Conservation (phyloP, 805 yeast species). For the Ogataea zsoltii region DNA sequence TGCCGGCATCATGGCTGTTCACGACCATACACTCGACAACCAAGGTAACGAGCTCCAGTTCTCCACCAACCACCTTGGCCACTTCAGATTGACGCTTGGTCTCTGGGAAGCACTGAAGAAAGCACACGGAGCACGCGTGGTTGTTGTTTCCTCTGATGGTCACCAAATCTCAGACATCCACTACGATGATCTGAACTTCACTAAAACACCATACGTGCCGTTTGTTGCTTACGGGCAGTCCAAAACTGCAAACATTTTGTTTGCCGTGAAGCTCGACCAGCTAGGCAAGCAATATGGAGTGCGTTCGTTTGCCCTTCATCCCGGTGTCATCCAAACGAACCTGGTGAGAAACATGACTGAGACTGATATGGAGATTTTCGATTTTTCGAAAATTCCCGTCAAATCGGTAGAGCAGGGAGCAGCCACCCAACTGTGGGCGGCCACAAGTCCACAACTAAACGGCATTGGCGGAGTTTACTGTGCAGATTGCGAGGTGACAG, state of each 20-base stretch:
- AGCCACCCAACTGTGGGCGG: constrained; percentile 4
- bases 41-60: constrained; percentile 7
- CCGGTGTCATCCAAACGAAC: background rate
- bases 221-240: constrained; percentile 4
- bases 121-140: constrained; percentile 7
- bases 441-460: constrained; percentile 3
- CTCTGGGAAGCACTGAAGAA: background rate
- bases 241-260: background rate
- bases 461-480: constrained; percentile 7
- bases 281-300: background rate
- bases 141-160: background rate
- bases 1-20: constrained; percentile 8
- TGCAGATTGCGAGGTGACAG: background rate
- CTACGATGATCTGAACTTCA: constrained; percentile 2
- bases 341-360: background rate
- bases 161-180: background rate
- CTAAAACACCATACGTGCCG: background rate
- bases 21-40: background rate
- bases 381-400: background rate
- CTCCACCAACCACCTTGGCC: constrained; percentile 4
- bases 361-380: background rate
- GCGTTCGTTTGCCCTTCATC: constrained; percentile 1
- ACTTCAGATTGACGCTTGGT: background rate
- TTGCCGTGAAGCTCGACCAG: background rate
- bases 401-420: background rate